Percentiles rank a stretch among this genome's conserved stretches.
Evolutionary conservation across 305 asterid genomes (phyloP).

Genomic region (Fraxinus velutina): DNA sequence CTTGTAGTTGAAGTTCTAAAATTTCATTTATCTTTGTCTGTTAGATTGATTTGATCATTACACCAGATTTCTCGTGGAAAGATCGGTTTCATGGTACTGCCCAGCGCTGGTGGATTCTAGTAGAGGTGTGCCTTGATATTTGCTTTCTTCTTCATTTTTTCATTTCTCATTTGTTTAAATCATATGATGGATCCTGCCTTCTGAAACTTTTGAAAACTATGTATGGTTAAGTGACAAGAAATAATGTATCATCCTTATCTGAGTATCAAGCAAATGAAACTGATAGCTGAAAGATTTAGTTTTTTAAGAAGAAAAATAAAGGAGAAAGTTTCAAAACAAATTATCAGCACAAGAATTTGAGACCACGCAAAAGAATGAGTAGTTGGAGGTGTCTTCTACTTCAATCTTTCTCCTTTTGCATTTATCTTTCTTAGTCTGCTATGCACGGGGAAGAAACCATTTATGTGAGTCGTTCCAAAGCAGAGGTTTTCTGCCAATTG

Average conservation of each 20-base stretch:
- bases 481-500: not conserved
- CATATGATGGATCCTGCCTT: constrained; percentile 15
- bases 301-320: not conserved
- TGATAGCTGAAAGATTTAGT: constrained; percentile 17
- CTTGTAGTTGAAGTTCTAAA: not conserved
- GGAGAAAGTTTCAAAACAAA: constrained; percentile 8
- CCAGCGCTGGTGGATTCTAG: constrained; percentile 94
- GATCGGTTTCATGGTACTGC: constrained; percentile 95
- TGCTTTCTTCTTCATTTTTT: constrained; percentile 17
- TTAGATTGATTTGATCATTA: constrained; percentile 80
- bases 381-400: not conserved
- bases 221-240: constrained; percentile 15
- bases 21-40: constrained; percentile 22
- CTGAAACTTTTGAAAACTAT: constrained; percentile 26
- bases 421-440: constrained; percentile 6
- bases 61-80: constrained; percentile 86
- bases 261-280: constrained; percentile 15
- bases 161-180: constrained; percentile 15
- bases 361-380: not conserved
- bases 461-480: not conserved
- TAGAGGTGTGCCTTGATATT: constrained; percentile 60
- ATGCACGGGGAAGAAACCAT: not conserved
- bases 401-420: not conserved
- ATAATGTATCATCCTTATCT: not conserved
- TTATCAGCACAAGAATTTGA: constrained; percentile 3